phyloP scores from a whole-genome alignment of 2,329 filamentous ascomycete species.

The Lojkania enalia region DNA sequence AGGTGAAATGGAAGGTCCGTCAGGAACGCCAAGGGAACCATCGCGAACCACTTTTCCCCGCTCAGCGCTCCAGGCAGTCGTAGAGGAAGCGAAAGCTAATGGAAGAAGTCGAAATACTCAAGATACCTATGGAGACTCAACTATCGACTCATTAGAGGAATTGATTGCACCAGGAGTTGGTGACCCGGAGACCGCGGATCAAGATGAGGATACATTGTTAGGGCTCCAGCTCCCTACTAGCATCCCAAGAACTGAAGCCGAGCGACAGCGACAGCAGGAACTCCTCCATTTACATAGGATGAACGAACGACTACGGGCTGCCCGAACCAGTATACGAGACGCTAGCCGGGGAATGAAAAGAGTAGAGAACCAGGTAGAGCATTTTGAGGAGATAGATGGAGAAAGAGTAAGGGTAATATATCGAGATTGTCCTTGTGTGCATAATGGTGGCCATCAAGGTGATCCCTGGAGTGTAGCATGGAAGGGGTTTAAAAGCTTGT shows the following conservation, averaged over 20 bases:
- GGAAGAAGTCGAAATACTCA: constrained; percentile 13
- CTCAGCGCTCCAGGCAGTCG: constrained; percentile 46
- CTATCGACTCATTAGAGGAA: constrained; percentile 53
- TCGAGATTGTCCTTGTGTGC: constrained; percentile 26
- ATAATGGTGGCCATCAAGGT: constrained; percentile 12
- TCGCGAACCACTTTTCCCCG: constrained; percentile 32
- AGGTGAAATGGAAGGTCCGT: constrained; percentile 2
- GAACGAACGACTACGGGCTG: constrained; percentile 45
- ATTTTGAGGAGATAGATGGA: constrained; percentile 23
- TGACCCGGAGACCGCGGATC: constrained; percentile 17
- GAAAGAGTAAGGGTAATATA: constrained; percentile 17
- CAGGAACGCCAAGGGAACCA: constrained; percentile 1
- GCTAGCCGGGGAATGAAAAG: constrained; percentile 48
- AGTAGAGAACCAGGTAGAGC: constrained; percentile 47
- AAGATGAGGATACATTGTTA: constrained; percentile 41
- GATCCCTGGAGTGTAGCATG: constrained; percentile 20
- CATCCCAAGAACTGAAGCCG: constrained; percentile 43
- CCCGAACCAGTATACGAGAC: constrained; percentile 49
- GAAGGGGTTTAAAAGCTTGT: constrained; percentile 28
- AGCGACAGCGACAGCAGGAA: constrained; percentile 49
- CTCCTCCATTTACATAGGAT: constrained; percentile 47
- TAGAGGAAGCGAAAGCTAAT: constrained; percentile 42
- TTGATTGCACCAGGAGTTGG: constrained; percentile 39
- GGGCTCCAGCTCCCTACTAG: constrained; percentile 31
- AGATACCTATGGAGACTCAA: constrained; percentile 50